Percentiles rank a stretch among this genome's conserved stretches.
Conservation (phyloP, 495 filamentous ascomycete genomes). For the Cryomyces minteri region DNA sequence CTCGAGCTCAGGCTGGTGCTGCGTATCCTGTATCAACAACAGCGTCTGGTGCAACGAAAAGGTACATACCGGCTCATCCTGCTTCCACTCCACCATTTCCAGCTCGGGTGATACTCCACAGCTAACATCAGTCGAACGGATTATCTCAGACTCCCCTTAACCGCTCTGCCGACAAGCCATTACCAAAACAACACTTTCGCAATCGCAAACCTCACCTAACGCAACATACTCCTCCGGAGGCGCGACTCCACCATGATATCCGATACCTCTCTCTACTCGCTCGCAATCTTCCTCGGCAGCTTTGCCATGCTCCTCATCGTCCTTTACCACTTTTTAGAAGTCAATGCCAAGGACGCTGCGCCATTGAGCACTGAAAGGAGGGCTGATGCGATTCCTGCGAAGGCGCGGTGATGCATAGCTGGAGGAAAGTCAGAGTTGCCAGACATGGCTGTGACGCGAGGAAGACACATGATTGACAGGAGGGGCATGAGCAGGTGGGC, state of each 20-base stretch:
- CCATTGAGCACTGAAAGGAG: conserved; percentile 15
- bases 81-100: too few relatives aligned
- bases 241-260: conserved; percentile 31
- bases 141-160: too few relatives aligned
- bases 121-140: too few relatives aligned
- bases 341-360: conserved; percentile 56
- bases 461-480: too few relatives aligned
- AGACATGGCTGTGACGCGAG: background rate
- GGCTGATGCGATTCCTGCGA: conserved; percentile 11
- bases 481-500: too few relatives aligned
- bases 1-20: too few relatives aligned
- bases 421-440: background rate
- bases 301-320: conserved; percentile 86
- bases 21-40: too few relatives aligned
- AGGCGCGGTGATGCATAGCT: background rate
- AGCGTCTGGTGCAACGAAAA: too few relatives aligned
- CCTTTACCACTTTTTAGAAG: conserved; percentile 90
- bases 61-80: too few relatives aligned
- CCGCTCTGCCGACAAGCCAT: background rate
- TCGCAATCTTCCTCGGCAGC: conserved; percentile 87
- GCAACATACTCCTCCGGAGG: too few relatives aligned
- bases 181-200: background rate
- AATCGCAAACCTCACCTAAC: background rate
- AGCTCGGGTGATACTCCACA: too few relatives aligned
- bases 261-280: conserved; percentile 27